These are phyloP conservation scores for Suillus lakei DNA, from an alignment of 768 basidiomycete genomes.

Conservation along the genomic window DNA sequence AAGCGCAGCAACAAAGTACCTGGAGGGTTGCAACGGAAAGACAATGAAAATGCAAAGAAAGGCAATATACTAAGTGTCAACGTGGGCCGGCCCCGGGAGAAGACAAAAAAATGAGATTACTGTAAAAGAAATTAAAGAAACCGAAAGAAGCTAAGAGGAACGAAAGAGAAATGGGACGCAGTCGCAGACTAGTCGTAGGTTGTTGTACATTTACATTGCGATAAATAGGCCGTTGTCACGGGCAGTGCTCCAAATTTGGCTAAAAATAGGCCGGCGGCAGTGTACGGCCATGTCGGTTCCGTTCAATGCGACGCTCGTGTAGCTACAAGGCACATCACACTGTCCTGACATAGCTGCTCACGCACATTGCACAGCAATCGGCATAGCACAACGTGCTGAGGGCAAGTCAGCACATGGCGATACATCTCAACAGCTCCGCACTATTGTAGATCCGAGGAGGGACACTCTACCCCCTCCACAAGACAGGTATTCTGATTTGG, in stretches of 20 bases:
- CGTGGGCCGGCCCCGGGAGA: neutral
- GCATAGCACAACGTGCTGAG: neutral
- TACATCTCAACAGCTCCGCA: neutral
- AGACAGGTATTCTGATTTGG: neutral
- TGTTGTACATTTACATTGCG: neutral
- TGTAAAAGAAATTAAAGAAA: neutral
- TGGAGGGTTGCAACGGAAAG: neutral
- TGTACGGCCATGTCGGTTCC: neutral
- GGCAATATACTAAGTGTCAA: too few species aligned
- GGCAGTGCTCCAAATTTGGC: neutral
- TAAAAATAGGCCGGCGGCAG: conserved; percentile 1
- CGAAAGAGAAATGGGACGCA: neutral
- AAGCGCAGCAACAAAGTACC: neutral
- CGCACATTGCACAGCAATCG: neutral
- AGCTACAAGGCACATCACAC: neutral
- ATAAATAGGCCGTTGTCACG: neutral
- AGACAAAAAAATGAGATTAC: neutral
- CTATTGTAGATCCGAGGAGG: neutral
- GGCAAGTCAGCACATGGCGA: too few species aligned
- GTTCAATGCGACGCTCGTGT: too few species aligned
- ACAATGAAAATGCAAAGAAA: neutral
- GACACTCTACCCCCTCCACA: neutral
- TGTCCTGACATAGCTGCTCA: neutral
- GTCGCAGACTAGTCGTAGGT: neutral
- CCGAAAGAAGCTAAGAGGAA: neutral